Base-by-base conservation (phyloP, 352 stramenopile genomes). In the Phytopythium helicoides region DNA sequence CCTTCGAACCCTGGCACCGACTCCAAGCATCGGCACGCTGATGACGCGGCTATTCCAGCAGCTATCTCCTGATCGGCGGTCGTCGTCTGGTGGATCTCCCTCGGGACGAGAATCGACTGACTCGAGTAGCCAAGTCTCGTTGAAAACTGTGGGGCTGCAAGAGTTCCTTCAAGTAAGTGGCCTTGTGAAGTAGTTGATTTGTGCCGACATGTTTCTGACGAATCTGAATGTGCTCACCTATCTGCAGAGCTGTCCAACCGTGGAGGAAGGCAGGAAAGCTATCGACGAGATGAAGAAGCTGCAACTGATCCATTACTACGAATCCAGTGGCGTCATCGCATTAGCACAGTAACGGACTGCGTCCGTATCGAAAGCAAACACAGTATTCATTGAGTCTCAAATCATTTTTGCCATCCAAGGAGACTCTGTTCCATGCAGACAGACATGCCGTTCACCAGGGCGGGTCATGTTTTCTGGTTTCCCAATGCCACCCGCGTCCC, bases 231-330 rank as follows among this genome's bases (percentile, higher is more conserved):
- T 31, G 23, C 14, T 22, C 21, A 3, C 18, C 9, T 39, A n/a
- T n/a, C n/a, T n/a, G n/a, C 49, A 91, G 81, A 91, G 77, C 64
- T 91, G 81, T 58, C 81, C 81, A 44, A 91, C 68, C 51, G 66
- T 71, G 23, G 76, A 86, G 35, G 81, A 91, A 78, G 81, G 81
- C 40, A 79, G 78, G 49, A 63, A 58, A 39, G 77, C 81, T 39
- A 89, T 91, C 50, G 62, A 80, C 26, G 77, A 89, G 52, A 80
- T 91, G 56, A 87, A 86, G 66, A 91, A 88, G 57, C 64, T 91
- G 18, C 73, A 86, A 54, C 76, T 91, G 46, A 78, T 91, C 57
- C 81, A 91, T 68, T 89, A 72, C 63, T 91, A 91, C 68, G 81
- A 87, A 46, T 82, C 77, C 16, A 89, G 77, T 37, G 81, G 81